Evolutionary conservation across 768 basidiomycete species (phyloP).

Genomic region (Cystoderma amianthinum): DNA sequence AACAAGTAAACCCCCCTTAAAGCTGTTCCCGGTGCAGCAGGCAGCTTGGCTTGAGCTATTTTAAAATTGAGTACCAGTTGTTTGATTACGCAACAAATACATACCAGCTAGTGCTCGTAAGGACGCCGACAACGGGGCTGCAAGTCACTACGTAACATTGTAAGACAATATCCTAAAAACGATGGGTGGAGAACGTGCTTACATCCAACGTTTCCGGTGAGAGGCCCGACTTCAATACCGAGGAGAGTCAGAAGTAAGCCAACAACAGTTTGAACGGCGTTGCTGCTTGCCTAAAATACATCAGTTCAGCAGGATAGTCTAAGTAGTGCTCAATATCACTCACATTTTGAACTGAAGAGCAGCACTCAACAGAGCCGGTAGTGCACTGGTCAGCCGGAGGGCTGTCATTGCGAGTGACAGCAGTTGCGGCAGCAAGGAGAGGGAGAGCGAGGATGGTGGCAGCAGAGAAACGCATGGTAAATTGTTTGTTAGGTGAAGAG

Average conservation of each 20-base stretch:
- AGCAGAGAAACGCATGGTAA: neutral
- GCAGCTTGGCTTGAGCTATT: conserved; percentile 11
- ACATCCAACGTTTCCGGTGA: conserved; percentile 13
- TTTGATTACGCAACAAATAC: neutral
- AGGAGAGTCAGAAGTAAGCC: conserved; percentile 6
- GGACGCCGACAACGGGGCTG: conserved; percentile 9
- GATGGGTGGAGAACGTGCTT: conserved; percentile 1
- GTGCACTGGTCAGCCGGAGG: conserved; percentile 9
- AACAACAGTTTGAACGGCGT: neutral
- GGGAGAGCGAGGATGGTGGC: neutral
- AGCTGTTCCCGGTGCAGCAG: conserved; percentile 14
- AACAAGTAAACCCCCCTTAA: conserved; percentile 9
- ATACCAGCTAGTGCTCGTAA: conserved; percentile 11
- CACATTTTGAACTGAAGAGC: neutral
- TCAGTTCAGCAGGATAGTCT: no score
- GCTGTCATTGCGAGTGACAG: neutral
- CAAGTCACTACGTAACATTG: conserved; percentile 9
- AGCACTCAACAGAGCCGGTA: conserved; percentile 13
- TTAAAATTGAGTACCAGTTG: neutral
- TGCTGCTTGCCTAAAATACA: neutral
- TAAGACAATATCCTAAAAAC: neutral
- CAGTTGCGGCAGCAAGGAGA: neutral
- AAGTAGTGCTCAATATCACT: no score
- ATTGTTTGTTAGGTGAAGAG: neutral
- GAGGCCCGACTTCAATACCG: conserved; percentile 5